phyloP scores from a whole-genome alignment of 805 yeast species.

The Ogataea allantospora region DNA sequence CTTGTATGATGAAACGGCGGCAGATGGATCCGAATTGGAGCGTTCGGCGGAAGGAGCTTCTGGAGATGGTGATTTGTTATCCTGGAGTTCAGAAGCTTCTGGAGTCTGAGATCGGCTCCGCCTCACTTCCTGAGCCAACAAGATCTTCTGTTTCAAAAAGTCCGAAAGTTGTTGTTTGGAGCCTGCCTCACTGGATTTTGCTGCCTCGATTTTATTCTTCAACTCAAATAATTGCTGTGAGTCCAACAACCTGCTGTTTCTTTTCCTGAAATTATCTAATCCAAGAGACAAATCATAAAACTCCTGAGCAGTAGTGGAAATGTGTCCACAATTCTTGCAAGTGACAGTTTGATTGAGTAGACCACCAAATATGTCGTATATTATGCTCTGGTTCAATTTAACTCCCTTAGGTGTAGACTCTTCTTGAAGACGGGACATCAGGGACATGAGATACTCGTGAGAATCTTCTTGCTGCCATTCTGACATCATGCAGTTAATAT shows the following conservation, averaged over 20 bases:
- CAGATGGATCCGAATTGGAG: constrained; percentile 1
- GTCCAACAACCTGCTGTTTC: constrained; percentile 32
- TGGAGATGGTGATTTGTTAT: constrained; percentile 7
- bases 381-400: constrained; percentile 74
- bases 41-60: constrained; percentile 1
- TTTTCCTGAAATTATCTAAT: constrained; percentile 52
- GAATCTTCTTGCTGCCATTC: constrained; percentile 98
- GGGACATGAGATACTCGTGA: constrained; percentile 94
- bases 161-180: constrained; percentile 28
- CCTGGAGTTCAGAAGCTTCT: constrained; percentile 14
- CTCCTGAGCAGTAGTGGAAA: constrained; percentile 86
- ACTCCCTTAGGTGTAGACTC: constrained; percentile 90
- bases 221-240: constrained; percentile 28
- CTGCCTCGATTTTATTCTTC: constrained; percentile 29
- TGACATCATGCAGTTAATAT: constrained; percentile 93
- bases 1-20: constrained; percentile 22
- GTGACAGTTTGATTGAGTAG: constrained; percentile 78
- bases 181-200: constrained; percentile 23
- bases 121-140: constrained; percentile 26
- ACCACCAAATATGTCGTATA: constrained; percentile 95
- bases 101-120: constrained; percentile 29
- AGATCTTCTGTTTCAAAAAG: constrained; percentile 30
- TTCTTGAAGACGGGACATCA: constrained; percentile 84
- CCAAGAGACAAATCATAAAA: constrained; percentile 90
- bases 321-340: constrained; percentile 78